Percentiles rank a stretch among this genome's conserved stretches.
These are phyloP conservation scores for Kwoniella heveanensis DNA, from an alignment of 768 basidiomycete genomes.

Conservation along the genomic window DNA sequence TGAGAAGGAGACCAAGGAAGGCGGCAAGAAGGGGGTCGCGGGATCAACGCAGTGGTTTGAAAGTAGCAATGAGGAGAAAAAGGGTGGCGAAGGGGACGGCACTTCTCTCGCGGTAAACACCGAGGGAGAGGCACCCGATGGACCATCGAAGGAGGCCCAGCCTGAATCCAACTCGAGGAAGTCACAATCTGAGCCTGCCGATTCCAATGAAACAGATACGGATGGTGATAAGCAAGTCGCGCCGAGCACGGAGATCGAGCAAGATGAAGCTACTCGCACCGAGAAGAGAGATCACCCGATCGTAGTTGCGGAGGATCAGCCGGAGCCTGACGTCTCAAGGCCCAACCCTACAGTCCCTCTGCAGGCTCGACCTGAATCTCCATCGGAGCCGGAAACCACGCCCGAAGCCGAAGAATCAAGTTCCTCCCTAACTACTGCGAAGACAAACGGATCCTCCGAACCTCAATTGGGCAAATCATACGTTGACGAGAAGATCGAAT, in stretches of 20 bases:
- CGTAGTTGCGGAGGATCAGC: background rate
- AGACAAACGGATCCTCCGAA: background rate
- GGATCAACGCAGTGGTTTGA: slow-evolving; percentile 11
- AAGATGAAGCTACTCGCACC: background rate
- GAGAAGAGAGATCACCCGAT: background rate
- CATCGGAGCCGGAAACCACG: background rate
- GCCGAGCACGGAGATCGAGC: background rate
- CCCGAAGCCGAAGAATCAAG: background rate
- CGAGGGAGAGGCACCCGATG: slow-evolving; percentile 8
- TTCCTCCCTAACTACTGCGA: background rate
- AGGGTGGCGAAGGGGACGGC: background rate
- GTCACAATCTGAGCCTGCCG: background rate
- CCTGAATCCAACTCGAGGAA: too few species aligned
- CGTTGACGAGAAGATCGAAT: background rate
- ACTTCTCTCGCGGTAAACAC: background rate
- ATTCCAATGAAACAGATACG: background rate
- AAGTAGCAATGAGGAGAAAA: background rate
- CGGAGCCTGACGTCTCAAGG: background rate
- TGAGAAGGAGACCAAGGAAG: slow-evolving; percentile 15
- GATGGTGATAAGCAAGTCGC: background rate
- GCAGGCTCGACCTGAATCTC: background rate
- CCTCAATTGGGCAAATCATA: background rate
- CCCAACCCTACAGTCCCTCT: background rate
- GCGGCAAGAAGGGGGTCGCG: slow-evolving; percentile 6
- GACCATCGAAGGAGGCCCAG: background rate